phyloP scores from a whole-genome alignment of 257 asterid species.

The Cinchona pubescens region DNA sequence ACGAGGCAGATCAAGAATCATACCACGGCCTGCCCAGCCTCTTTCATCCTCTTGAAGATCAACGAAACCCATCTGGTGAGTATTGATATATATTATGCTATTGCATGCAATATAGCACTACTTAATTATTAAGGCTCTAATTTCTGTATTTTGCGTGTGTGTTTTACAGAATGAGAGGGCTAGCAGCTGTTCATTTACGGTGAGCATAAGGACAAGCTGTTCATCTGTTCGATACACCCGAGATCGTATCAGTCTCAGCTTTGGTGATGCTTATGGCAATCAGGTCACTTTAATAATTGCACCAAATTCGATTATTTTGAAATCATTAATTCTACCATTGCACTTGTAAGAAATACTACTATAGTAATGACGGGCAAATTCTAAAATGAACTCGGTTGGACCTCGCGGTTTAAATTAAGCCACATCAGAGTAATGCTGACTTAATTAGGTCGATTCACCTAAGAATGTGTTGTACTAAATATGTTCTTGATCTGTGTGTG shows the following conservation, averaged over 20 bases:
- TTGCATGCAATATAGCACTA: neutral
- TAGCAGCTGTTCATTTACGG: constrained; percentile 62
- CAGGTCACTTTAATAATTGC: constrained; percentile 76
- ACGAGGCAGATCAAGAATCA: constrained; percentile 10
- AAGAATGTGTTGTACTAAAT: no score
- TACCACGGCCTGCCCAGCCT: neutral
- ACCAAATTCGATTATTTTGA: no score
- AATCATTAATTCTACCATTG: no score
- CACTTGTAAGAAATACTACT: no score
- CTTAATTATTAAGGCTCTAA: neutral
- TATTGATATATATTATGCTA: no score
- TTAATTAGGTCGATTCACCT: no score
- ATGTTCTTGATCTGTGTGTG: no score
- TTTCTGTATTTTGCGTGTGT: neutral
- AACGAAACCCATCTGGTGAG: constrained; percentile 10
- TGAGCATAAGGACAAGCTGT: constrained; percentile 78
- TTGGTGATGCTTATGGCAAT: constrained; percentile 95
- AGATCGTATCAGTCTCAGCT: constrained; percentile 79
- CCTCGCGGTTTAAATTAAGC: no score
- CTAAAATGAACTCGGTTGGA: no score
- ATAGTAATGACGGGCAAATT: no score
- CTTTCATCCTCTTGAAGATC: constrained; percentile 15
- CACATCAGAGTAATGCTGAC: no score
- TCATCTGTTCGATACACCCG: constrained; percentile 63
- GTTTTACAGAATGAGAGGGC: constrained; percentile 20